Conservation (phyloP, 768 basidiomycete genomes). For the Termitomyces sp. region DNA sequence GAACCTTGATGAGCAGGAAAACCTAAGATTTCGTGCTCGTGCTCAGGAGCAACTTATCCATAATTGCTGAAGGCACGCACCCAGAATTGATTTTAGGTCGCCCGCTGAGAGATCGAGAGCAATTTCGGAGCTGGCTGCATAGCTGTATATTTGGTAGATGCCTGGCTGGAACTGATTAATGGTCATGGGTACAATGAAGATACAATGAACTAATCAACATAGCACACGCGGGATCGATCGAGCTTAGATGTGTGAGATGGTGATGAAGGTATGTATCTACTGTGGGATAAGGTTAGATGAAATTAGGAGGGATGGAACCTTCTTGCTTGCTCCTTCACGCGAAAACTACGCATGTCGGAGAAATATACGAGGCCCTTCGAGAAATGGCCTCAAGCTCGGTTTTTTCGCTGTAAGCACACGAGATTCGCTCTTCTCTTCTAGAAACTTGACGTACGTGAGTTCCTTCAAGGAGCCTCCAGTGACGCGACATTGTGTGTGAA, state of each 20-base stretch:
- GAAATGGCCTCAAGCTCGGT: not conserved
- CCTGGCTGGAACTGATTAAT: constrained; percentile 11
- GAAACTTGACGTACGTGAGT: not conserved
- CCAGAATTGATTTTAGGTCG: constrained; percentile 14
- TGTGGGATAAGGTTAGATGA: not conserved
- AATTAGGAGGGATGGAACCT: not conserved
- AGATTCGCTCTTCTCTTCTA: not conserved
- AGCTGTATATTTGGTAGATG: constrained; percentile 17
- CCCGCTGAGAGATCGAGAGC: constrained; percentile 19
- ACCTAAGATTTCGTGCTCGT: constrained; percentile 1
- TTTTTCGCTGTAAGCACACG: too few relatives aligned
- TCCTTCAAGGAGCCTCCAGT: not conserved
- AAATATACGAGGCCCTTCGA: too few relatives aligned
- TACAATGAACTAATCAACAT: too few relatives aligned
- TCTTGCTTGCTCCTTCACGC: too few relatives aligned
- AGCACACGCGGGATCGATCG: not conserved
- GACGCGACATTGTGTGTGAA: not conserved
- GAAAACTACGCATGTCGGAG: too few relatives aligned
- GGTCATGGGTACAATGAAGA: not conserved
- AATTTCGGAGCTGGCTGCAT: constrained; percentile 6
- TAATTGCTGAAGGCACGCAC: not conserved
- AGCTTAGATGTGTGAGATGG: not conserved
- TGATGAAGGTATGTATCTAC: not conserved
- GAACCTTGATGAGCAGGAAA: constrained; percentile 18
- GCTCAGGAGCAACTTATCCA: not conserved